Evolutionary conservation across 1,284 basidiomycete species (phyloP).

Genomic region (Naganishia liquefaciens): DNA sequence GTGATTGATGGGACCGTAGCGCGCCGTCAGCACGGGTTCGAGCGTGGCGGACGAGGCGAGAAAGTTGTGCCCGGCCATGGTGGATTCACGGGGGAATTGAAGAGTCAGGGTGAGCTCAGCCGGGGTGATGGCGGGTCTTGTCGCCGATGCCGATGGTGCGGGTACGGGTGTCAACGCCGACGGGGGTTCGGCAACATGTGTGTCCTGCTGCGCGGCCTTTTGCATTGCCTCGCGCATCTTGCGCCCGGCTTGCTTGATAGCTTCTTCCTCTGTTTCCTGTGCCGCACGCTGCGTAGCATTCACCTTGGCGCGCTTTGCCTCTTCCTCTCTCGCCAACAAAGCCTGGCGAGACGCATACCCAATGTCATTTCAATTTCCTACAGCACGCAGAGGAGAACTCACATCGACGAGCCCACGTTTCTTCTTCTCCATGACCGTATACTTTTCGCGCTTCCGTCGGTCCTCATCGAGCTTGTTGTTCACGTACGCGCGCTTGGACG

Average conservation of each 20-base stretch:
- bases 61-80: slow-evolving; percentile 19
- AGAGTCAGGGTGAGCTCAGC: slow-evolving; percentile 47
- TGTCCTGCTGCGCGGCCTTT: slow-evolving; percentile 8
- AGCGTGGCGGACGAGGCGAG: slow-evolving; percentile 35
- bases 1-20: slow-evolving; percentile 48
- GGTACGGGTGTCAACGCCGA: background rate
- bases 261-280: slow-evolving; percentile 65
- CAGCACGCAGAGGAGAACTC: slow-evolving; percentile 28
- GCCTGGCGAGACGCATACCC: slow-evolving; percentile 57
- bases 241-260: slow-evolving; percentile 75
- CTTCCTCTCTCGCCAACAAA: slow-evolving; percentile 76
- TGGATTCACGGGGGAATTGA: slow-evolving; percentile 41
- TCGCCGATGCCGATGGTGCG: slow-evolving; percentile 41
- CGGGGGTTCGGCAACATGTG: background rate
- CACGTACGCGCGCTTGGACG: slow-evolving; percentile 74
- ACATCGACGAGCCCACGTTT: slow-evolving; percentile 70
- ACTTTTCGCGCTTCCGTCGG: slow-evolving; percentile 69
- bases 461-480: slow-evolving; percentile 76
- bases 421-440: slow-evolving; percentile 73
- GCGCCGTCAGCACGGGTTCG: slow-evolving; percentile 30
- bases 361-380: background rate
- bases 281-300: slow-evolving; percentile 64
- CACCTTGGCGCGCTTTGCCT: slow-evolving; percentile 69
- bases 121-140: slow-evolving; percentile 52
- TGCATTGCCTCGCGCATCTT: slow-evolving; percentile 64